Evolutionary conservation across 352 stramenopile species (phyloP).

Genomic region (Peronosclerospora sorghi): DNA sequence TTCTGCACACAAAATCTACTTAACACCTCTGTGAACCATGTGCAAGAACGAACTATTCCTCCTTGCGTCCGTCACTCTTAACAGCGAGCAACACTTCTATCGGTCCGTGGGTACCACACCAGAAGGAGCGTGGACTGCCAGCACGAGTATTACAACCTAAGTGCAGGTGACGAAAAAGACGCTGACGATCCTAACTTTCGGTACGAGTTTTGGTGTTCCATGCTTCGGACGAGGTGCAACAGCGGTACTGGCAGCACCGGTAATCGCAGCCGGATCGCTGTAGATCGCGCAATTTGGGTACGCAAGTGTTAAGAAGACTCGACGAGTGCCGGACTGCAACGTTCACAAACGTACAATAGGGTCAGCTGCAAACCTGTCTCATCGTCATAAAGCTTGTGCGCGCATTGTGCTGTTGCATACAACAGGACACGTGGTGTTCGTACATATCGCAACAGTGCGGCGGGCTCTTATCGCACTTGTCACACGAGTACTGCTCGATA

Average conservation of each 20-base stretch:
- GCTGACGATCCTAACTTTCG: constrained; percentile 26
- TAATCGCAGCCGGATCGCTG: constrained; percentile 34
- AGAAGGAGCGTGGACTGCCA: constrained; percentile 38
- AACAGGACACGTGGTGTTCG: constrained; percentile 69
- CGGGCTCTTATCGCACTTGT: constrained; percentile 46
- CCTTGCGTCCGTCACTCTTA: constrained; percentile 48
- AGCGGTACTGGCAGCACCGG: constrained; percentile 54
- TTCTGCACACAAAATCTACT: constrained; percentile 10
- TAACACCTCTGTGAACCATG: neutral
- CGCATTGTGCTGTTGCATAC: constrained; percentile 71
- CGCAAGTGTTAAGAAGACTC: constrained; percentile 48
- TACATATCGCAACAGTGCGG: constrained; percentile 61
- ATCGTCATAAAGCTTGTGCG: no score
- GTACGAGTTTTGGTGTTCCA: constrained; percentile 74
- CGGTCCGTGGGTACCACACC: constrained; percentile 58
- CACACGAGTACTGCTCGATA: constrained; percentile 51
- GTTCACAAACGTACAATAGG: constrained; percentile 4
- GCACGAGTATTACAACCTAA: neutral
- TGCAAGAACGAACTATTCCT: constrained; percentile 25
- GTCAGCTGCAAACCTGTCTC: constrained; percentile 4
- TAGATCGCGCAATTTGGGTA: constrained; percentile 56
- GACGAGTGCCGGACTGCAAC: constrained; percentile 38
- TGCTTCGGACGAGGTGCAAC: constrained; percentile 64
- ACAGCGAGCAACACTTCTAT: constrained; percentile 47
- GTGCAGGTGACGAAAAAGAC: neutral